Base-by-base conservation (phyloP, 148 eudicot species). In the Fallopia convolvulus region DNA sequence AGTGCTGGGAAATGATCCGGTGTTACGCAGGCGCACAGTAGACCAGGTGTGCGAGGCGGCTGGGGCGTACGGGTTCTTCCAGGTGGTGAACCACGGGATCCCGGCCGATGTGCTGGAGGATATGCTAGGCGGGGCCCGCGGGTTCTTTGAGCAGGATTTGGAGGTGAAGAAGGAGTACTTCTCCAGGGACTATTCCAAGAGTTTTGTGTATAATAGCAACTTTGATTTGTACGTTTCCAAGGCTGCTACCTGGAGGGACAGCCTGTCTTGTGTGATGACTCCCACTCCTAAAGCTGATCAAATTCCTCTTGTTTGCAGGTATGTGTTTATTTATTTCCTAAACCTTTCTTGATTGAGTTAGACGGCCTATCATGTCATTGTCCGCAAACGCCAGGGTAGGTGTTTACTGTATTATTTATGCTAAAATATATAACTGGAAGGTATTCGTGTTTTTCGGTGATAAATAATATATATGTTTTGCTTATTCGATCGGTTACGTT, bases 1-100 rank as follows among this genome's bases (percentile, higher is more conserved):
- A 3, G 17, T 48, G 5, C 18, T 82, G 7, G 63, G 81, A 7
- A 63, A 14, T 2, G 80, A 79, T 26, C 77, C 32, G 14, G 47
- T 75, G 41, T 41, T 11, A 17, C 21, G 79, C 48, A 7, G 50
- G 13, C 11, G 14, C 0, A 55, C 75, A 8, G 82, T 87, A 1
- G 77, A 75, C 13, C 52, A 79, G 58, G 50, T 90, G 12, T 49
- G 79, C 18, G 75, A 70, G 1, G 91, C 91, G 0, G 81, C 83
- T 1, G 84, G 85, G 63, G 76, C 42, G 18, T 84, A 79, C 81
- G 90, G 89, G 3, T 88, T 88, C 40, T 90, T 90, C 74, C 90
- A 88, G 65, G 82, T 88, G 26, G 77, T 86, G 73, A 88, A 88
- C 58, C 94, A 90, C 75, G 88, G 86, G 52, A 80, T 90, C 48